Percentiles rank a stretch among this genome's conserved stretches.
Evolutionary conservation across 306 rosid species (phyloP).

Genomic region (Glycine tomentella): DNA sequence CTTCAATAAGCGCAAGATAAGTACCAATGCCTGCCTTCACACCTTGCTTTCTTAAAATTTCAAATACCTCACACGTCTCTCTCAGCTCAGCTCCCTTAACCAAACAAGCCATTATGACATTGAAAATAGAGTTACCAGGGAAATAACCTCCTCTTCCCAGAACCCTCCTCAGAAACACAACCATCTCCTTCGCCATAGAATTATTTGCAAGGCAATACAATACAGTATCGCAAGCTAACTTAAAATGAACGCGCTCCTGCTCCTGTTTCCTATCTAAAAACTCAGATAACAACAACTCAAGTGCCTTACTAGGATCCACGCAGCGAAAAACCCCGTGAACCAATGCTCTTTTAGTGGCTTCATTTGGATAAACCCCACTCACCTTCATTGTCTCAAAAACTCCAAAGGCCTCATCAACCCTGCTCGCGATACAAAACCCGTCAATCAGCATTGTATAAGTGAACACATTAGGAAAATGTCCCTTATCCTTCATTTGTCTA

Average conservation of each 20-base stretch:
- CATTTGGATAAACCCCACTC: conserved; percentile 62
- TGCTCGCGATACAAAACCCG: conserved; percentile 78
- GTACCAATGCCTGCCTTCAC: conserved; percentile 63
- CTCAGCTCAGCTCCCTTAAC: conserved; percentile 61
- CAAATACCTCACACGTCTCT: conserved; percentile 59
- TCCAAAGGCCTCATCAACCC: conserved; percentile 76
- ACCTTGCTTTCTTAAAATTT: conserved; percentile 57
- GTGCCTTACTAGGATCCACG: conserved; percentile 64
- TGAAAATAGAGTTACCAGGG: conserved; percentile 63
- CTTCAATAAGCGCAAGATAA: background rate
- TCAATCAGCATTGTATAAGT: conserved; percentile 80
- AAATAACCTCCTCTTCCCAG: conserved; percentile 70
- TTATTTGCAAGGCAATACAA: conserved; percentile 50
- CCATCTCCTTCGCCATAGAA: conserved; percentile 66
- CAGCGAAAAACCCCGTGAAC: conserved; percentile 81
- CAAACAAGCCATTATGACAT: conserved; percentile 70
- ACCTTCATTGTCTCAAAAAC: conserved; percentile 73
- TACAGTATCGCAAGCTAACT: conserved; percentile 70
- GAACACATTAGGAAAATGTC: conserved; percentile 74
- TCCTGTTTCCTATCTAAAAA: conserved; percentile 62
- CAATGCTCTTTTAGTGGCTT: conserved; percentile 47
- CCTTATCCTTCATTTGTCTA: conserved; percentile 75
- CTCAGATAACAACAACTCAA: conserved; percentile 58
- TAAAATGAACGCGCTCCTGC: conserved; percentile 36
- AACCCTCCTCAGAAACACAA: conserved; percentile 56